phyloP scores from a whole-genome alignment of 495 filamentous ascomycete genomes.

The Penicillium odoratum region DNA sequence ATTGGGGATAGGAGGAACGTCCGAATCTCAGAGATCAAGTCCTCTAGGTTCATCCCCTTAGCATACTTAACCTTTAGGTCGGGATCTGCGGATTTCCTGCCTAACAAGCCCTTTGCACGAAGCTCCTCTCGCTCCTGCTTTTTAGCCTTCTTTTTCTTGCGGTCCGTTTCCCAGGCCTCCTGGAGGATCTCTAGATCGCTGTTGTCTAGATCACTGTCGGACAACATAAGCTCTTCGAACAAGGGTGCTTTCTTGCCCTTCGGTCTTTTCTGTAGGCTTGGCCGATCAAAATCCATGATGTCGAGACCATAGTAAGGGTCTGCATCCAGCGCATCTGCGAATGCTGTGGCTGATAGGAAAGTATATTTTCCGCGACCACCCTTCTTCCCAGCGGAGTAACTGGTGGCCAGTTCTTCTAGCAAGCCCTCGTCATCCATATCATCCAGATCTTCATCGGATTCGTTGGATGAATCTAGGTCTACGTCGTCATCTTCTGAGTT shows the following conservation, averaged over 20 bases:
- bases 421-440: slow-evolving; percentile 19
- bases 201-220: slow-evolving; percentile 80
- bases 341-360: slow-evolving; percentile 59
- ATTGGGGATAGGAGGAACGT: slow-evolving; percentile 65
- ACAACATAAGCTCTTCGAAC: slow-evolving; percentile 54
- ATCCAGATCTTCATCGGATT: slow-evolving; percentile 10
- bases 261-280: slow-evolving; percentile 52
- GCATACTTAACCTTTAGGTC: slow-evolving; percentile 73
- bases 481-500: slow-evolving; percentile 31
- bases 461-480: not conserved
- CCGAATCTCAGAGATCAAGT: slow-evolving; percentile 71
- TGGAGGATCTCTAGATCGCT: slow-evolving; percentile 67
- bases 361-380: slow-evolving; percentile 16
- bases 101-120: slow-evolving; percentile 75
- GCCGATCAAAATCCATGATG: slow-evolving; percentile 78
- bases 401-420: slow-evolving; percentile 22
- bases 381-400: slow-evolving; percentile 16
- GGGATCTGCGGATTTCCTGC: slow-evolving; percentile 59
- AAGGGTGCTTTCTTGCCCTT: slow-evolving; percentile 52
- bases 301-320: slow-evolving; percentile 75
- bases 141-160: slow-evolving; percentile 73
- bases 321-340: slow-evolving; percentile 63
- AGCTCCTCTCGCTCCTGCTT: slow-evolving; percentile 81
- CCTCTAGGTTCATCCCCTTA: slow-evolving; percentile 65
- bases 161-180: slow-evolving; percentile 70